phyloP scores from a whole-genome alignment of 2,329 filamentous ascomycete genomes.

The Penicillium italicum region DNA sequence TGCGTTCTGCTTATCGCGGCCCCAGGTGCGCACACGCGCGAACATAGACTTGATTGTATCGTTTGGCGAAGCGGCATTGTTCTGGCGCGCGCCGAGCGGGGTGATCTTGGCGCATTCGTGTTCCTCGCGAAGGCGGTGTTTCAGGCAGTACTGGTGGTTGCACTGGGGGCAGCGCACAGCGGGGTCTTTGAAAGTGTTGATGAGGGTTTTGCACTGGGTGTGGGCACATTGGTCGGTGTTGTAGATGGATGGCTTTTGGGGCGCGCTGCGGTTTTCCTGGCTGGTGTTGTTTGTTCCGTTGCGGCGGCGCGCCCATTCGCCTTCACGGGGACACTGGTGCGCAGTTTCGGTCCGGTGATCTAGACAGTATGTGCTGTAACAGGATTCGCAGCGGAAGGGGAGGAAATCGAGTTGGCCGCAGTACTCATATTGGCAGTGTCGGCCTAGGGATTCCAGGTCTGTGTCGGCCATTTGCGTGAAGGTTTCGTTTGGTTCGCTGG shows the following conservation, averaged over 20 bases:
- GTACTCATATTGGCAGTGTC: constrained; percentile 85
- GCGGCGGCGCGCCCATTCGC: constrained; percentile 57
- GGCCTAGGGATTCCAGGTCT: constrained; percentile 81
- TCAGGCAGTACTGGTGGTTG: constrained; percentile 50
- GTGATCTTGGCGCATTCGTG: constrained; percentile 77
- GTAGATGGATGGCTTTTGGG: constrained; percentile 53
- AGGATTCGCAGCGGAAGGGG: constrained; percentile 90
- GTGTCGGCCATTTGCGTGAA: constrained; percentile 51
- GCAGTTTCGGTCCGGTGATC: constrained; percentile 85
- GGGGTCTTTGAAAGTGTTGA: constrained; percentile 50
- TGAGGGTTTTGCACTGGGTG: constrained; percentile 50
- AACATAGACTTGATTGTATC: constrained; percentile 72
- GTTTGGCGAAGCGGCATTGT: constrained; percentile 45
- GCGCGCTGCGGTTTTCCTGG: constrained; percentile 28
- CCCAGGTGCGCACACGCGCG: constrained; percentile 75
- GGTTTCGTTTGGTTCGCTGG: constrained; percentile 21
- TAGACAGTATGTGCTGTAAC: constrained; percentile 78
- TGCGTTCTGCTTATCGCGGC: constrained; percentile 66
- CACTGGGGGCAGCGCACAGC: constrained; percentile 51
- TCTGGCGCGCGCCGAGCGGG: constrained; percentile 51
- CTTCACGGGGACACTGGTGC: constrained; percentile 64
- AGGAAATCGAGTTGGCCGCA: constrained; percentile 96
- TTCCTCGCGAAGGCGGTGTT: constrained; percentile 57
- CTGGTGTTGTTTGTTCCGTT: constrained; percentile 23
- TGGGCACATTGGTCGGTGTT: constrained; percentile 52